phyloP scores from a whole-genome alignment of 495 filamentous ascomycete genomes.

The Achaetomiella virescens region DNA sequence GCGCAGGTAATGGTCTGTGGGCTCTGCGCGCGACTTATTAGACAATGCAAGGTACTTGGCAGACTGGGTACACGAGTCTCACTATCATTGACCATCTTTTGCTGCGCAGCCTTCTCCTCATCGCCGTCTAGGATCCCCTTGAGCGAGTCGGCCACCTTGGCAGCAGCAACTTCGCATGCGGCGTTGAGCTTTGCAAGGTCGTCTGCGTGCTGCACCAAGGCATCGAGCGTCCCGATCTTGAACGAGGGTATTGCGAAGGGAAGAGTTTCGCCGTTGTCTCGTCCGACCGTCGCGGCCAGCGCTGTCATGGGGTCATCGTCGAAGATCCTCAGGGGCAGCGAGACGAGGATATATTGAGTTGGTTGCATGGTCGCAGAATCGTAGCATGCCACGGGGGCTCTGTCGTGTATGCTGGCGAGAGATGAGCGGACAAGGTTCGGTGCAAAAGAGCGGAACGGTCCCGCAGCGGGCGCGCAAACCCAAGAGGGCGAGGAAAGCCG shows the following conservation, averaged over 20 bases:
- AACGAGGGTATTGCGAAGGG: slow-evolving; percentile 85
- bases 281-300: slow-evolving; percentile 61
- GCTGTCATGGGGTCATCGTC: slow-evolving; percentile 73
- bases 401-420: too few species aligned
- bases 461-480: too few species aligned
- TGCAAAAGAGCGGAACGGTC: too few species aligned
- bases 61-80: slow-evolving; percentile 25
- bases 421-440: too few species aligned
- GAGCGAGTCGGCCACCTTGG: slow-evolving; percentile 83
- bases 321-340: slow-evolving; percentile 44
- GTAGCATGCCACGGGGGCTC: too few species aligned
- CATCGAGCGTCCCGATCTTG: slow-evolving; percentile 95
- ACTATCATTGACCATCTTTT: slow-evolving; percentile 97
- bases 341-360: slow-evolving; percentile 41
- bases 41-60: slow-evolving; percentile 6
- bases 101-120: slow-evolving; percentile 71
- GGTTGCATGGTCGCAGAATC: slow-evolving; percentile 37
- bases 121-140: slow-evolving; percentile 73
- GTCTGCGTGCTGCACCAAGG: slow-evolving; percentile 93
- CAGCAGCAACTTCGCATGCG: slow-evolving; percentile 73
- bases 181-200: slow-evolving; percentile 82
- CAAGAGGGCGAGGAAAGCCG: too few species aligned
- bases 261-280: slow-evolving; percentile 68
- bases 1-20: slow-evolving; percentile 85
- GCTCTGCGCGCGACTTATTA: slow-evolving; percentile 50